These are phyloP conservation scores for Neurospora sp. DNA, from an alignment of 495 filamentous ascomycete genomes.

Conservation along the genomic window DNA sequence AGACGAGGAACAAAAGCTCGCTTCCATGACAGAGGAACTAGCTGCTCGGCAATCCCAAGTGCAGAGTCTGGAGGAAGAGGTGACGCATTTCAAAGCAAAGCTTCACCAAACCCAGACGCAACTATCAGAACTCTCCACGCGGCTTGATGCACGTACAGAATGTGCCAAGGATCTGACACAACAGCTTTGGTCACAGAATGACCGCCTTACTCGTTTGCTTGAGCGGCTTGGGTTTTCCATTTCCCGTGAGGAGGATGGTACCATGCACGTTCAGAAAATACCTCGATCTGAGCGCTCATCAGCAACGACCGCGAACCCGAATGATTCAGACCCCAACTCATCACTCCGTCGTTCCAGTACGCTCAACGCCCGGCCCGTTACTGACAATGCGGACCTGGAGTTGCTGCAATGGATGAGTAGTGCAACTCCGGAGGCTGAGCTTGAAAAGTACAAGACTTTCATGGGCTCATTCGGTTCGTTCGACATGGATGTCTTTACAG, in stretches of 20 bases:
- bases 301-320: conserved; percentile 27
- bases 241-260: conserved; percentile 53
- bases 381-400: conserved; percentile 47
- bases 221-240: conserved; percentile 78
- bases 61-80: conserved; percentile 56
- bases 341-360: conserved; percentile 43
- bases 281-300: conserved; percentile 48
- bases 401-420: conserved; percentile 71
- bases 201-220: conserved; percentile 64
- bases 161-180: conserved; percentile 75
- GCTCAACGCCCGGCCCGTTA: conserved; percentile 27
- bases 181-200: conserved; percentile 65
- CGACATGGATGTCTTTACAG: conserved; percentile 70
- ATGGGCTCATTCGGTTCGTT: conserved; percentile 61
- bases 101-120: conserved; percentile 40
- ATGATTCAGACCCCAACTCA: conserved; percentile 51
- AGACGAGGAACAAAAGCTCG: conserved; percentile 56
- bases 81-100: conserved; percentile 47
- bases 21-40: conserved; percentile 51
- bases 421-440: conserved; percentile 53
- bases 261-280: conserved; percentile 67
- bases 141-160: conserved; percentile 51
- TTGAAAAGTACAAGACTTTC: conserved; percentile 59
- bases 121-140: conserved; percentile 35
- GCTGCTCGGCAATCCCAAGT: conserved; percentile 54